Evolutionary conservation across 139 green algal species (phyloP), one percentile per base, ranked within the genome.

Genomic region (Mesostigma viride): DNA sequence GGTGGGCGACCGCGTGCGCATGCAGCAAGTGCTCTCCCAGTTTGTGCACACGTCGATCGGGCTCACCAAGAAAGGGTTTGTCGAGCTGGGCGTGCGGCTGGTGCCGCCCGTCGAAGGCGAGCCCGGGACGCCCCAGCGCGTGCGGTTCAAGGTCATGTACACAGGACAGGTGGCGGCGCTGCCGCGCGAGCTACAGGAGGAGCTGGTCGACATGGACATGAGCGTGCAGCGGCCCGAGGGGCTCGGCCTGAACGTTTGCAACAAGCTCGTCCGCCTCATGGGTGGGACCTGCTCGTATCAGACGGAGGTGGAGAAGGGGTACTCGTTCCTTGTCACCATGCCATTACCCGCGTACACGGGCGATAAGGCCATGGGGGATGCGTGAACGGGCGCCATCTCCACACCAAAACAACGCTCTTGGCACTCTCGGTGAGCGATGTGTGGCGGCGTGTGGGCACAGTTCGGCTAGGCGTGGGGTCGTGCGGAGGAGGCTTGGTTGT

Each of bases 221-320:
- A 17, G 14, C 17, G 14, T 53, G 14, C 40, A 53, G 14, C 40
- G 17, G 40, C 14, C 40, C 40, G 40, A 53, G 64, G 71, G 64
- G 6, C 51, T 77, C n/a, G 71, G 71, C 8, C 65, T 77, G 24
- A 74, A 51, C 64, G 72, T 77, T 1, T 73, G 64, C 64, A 64
- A 65, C 20, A 73, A 74, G 51, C 61, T 77, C 34, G 71, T 77
- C 60, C 58, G 60, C 26, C 34, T 69, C n/a, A 73, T 77, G 64
- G 62, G 35, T 31, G 71, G 71, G 4, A 56, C 64, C 22, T 51
- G 75, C 60, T 34, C 71, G 65, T 77, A 77, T 58, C 22, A 66
- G 20, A 59, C 33, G n/a, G 65, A 77, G 65, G n/a, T 65, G 6
- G 51, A 64, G 31, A 77, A 77, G 71, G 36, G 34, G 2, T 74